These are phyloP conservation scores for Austroboletus niveus DNA, from an alignment of 1,284 basidiomycete genomes.

Conservation along the genomic window DNA sequence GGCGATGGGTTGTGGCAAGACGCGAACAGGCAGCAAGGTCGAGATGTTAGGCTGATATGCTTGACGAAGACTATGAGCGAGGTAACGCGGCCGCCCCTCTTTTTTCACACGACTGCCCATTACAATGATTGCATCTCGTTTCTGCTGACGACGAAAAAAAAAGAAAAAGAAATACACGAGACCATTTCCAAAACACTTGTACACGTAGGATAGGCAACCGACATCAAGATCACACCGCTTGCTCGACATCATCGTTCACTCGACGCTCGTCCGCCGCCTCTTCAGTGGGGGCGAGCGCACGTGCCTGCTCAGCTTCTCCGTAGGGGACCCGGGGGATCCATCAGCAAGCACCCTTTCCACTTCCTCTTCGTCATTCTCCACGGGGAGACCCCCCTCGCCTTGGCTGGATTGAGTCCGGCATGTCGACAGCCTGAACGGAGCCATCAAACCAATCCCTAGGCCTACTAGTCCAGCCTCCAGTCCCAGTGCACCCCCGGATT, in stretches of 20 bases:
- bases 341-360: conserved; percentile 30
- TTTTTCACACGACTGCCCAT: conserved; percentile 28
- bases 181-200: conserved; percentile 28
- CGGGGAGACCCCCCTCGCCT: conserved; percentile 6
- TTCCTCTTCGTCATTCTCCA: conserved; percentile 35
- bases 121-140: conserved; percentile 1
- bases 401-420: conserved; percentile 26
- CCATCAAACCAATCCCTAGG: conserved; percentile 53
- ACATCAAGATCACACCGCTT: background rate
- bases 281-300: conserved; percentile 45
- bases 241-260: conserved; percentile 14
- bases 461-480: conserved; percentile 35
- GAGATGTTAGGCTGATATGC: conserved; percentile 31
- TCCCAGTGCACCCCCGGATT: conserved; percentile 27
- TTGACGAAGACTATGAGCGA: conserved; percentile 23
- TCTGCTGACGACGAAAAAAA: conserved; percentile 19
- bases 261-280: conserved; percentile 38
- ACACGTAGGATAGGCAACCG: conserved; percentile 24
- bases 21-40: conserved; percentile 13
- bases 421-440: conserved; percentile 45
- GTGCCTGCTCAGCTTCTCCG: conserved; percentile 17
- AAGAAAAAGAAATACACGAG: conserved; percentile 15
- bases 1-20: conserved; percentile 4
- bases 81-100: conserved; percentile 14
- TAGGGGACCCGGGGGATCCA: conserved; percentile 24